Percentiles rank a stretch among this genome's conserved stretches.
These are phyloP conservation scores for Cercospora zeina DNA, from an alignment of 2,329 filamentous ascomycete genomes.

Conservation along the genomic window DNA sequence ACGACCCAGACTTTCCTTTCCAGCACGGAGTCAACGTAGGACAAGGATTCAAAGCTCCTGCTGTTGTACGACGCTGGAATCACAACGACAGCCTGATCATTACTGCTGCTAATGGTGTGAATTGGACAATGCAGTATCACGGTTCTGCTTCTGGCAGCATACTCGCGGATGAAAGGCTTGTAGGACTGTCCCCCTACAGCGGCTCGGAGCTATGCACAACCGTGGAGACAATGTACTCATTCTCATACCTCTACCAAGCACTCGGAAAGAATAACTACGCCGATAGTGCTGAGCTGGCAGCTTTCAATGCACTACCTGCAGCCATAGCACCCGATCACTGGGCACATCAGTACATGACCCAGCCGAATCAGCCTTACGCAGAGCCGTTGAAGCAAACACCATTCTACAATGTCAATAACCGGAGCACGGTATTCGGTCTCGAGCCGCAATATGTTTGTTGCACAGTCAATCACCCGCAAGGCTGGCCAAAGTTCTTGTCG, in stretches of 20 bases:
- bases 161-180: constrained; percentile 53
- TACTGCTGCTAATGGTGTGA: constrained; percentile 47
- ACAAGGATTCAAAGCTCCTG: constrained; percentile 51
- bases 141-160: constrained; percentile 52
- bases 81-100: constrained; percentile 47
- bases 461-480: constrained; percentile 60
- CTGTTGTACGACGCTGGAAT: constrained; percentile 50
- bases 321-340: constrained; percentile 57
- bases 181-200: constrained; percentile 47
- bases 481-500: constrained; percentile 57
- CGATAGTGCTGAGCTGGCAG: constrained; percentile 54
- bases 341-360: constrained; percentile 57
- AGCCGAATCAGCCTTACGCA: constrained; percentile 57
- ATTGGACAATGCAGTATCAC: constrained; percentile 53
- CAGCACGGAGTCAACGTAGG: constrained; percentile 53
- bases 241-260: constrained; percentile 54
- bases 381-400: constrained; percentile 46
- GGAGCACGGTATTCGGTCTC: constrained; percentile 53
- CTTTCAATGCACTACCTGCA: constrained; percentile 58
- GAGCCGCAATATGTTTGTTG: constrained; percentile 59
- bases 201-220: constrained; percentile 55
- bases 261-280: constrained; percentile 52
- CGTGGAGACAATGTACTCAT: constrained; percentile 55
- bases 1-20: constrained; percentile 41
- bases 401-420: constrained; percentile 53